Evolutionary conservation across 2,329 filamentous ascomycete genomes (phyloP).

Genomic region (Paramyrothecium sp.): DNA sequence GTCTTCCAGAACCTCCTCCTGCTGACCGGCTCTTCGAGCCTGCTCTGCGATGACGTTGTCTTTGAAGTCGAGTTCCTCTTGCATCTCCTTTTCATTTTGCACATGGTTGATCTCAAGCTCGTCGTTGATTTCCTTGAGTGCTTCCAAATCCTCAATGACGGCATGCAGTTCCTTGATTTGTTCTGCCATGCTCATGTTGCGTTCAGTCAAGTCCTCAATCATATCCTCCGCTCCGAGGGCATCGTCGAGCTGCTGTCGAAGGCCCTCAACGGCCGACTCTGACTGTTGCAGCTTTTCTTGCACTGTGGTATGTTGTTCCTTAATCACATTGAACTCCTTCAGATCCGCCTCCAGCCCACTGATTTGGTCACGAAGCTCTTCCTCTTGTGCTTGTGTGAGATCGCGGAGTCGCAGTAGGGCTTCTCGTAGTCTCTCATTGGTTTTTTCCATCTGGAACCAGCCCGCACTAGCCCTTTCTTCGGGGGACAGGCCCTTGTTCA

Average conservation of each 20-base stretch:
- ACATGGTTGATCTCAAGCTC: conserved; percentile 92
- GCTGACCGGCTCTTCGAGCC: conserved; percentile 66
- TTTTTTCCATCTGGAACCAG: conserved; percentile 88
- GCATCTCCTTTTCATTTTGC: conserved; percentile 90
- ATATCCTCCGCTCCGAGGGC: conserved; percentile 88
- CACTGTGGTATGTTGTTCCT: conserved; percentile 66
- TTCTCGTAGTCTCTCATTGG: conserved; percentile 83
- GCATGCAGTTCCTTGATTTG: conserved; percentile 79
- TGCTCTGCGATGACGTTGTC: conserved; percentile 85
- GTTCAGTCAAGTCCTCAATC: conserved; percentile 87
- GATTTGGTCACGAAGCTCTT: conserved; percentile 74
- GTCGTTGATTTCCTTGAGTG: conserved; percentile 87
- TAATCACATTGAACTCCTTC: conserved; percentile 63
- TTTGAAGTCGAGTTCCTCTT: conserved; percentile 88
- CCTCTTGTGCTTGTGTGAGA: conserved; percentile 80
- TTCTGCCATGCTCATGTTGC: conserved; percentile 80
- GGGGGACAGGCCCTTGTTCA: conserved; percentile 79
- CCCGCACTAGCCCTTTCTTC: conserved; percentile 85
- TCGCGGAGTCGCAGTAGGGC: conserved; percentile 83
- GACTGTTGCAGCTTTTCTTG: conserved; percentile 72
- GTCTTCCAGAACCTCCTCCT: conserved; percentile 79
- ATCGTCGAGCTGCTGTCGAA: conserved; percentile 87
- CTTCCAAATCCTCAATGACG: conserved; percentile 84
- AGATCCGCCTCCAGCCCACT: conserved; percentile 71
- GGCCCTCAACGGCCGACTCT: conserved; percentile 76